Evolutionary conservation across 148 eudicot genomes (phyloP), one percentile per base, ranked within the genome.

Genomic region (Rhododendron molle): DNA sequence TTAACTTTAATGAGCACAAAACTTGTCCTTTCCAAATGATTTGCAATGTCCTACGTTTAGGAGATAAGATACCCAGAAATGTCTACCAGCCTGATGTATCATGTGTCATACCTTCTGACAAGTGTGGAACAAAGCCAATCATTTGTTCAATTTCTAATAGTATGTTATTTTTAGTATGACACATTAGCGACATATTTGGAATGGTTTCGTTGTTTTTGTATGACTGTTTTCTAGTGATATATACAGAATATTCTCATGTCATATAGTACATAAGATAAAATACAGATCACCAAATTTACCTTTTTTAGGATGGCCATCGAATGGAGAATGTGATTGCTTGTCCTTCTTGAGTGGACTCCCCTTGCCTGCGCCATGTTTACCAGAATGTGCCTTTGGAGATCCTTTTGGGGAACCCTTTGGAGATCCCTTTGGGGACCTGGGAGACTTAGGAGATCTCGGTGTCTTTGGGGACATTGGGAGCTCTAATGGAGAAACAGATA

Each of bases 321-420:
- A 38, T 71, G 30, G 40, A 69, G 80, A 72, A 86, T 36, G 83
- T 0, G 87, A 78, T 23, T 85, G 67, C 79, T 76, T 86, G 40
- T 74, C 71, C 73, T 72, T 86, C 84, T 86, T 86, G 11, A 86
- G 79, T 21, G 72, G 87, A 54, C 87, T 76, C 4, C 85, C 85
- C 77, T 77, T 86, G 85, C 82, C 30, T 21, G 85, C 18, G 15
- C 73, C 80, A n/a, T 82, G 76, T 62, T 86, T 83, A 7, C 36
- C 76, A 1, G 8, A 58, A 71, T 80, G 84, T 54, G 71, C 85
- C 49, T 82, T 86, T 28, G 85, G 32, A 16, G 76, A 82, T 28
- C 36, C 46, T n/a, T 72, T 72, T 5, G 76, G 76, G 8, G 84
- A 65, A 43, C 21, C 71, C 71, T n/a, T 72, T 5, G 76, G 76